Evolutionary conservation across 1,284 basidiomycete species (phyloP).

Genomic region (Earliella scabrosa): DNA sequence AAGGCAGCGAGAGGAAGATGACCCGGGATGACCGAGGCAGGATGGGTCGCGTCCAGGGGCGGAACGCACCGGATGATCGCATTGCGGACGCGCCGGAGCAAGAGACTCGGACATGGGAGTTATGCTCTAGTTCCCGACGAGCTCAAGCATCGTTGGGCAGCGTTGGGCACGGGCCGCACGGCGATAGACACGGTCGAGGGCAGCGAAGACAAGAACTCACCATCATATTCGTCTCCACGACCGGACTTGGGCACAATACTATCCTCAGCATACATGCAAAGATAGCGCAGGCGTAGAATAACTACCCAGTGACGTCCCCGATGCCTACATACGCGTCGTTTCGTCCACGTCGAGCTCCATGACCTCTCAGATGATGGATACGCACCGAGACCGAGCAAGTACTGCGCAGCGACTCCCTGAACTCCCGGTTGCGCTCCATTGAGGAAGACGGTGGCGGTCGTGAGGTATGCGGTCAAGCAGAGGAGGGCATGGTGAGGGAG

Average conservation of each 20-base stretch:
- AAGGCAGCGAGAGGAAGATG: no score
- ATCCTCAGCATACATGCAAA: background rate
- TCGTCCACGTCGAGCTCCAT: background rate
- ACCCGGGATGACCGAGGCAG: no score
- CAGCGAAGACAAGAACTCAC: slow-evolving; percentile 38
- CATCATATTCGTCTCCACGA: slow-evolving; percentile 84
- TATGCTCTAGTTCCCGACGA: no score
- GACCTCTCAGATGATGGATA: background rate
- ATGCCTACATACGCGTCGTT: slow-evolving; percentile 49
- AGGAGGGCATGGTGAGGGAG: slow-evolving; percentile 30
- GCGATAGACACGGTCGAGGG: background rate
- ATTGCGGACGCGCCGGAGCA: no score
- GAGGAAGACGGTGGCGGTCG: slow-evolving; percentile 24
- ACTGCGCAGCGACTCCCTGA: slow-evolving; percentile 39
- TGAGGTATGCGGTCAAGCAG: slow-evolving; percentile 31
- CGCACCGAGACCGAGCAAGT: slow-evolving; percentile 62
- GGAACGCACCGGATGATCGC: no score
- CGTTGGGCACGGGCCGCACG: no score
- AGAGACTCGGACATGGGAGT: no score
- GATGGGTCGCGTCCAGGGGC: no score
- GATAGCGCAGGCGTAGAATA: slow-evolving; percentile 3
- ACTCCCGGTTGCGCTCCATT: slow-evolving; percentile 17
- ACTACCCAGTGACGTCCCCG: slow-evolving; percentile 78
- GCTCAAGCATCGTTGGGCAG: no score
- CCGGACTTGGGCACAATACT: slow-evolving; percentile 52